Conservation (phyloP, 1,284 basidiomycete species). For the Sporisorium reilianum region DNA sequence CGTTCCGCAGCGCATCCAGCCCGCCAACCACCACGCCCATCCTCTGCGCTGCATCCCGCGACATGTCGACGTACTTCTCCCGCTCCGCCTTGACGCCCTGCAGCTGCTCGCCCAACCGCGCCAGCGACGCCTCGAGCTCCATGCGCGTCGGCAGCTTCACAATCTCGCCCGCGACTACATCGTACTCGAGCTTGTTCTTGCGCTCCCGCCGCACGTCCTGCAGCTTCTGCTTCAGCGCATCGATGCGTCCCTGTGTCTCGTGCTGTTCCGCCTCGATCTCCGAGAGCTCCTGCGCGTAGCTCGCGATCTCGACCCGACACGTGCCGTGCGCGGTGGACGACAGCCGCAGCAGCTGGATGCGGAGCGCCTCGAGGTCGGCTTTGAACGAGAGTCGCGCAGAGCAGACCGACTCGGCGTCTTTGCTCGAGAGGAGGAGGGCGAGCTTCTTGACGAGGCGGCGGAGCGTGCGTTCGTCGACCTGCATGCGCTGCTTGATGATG, state of each 20-base stretch:
- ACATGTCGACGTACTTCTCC: conserved; percentile 40
- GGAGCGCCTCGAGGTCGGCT: conserved; percentile 40
- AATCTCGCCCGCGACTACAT: conserved; percentile 54
- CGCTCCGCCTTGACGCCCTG: conserved; percentile 30
- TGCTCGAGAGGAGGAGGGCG: conserved; percentile 23
- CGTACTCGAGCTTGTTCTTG: conserved; percentile 61
- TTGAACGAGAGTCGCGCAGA: conserved; percentile 36
- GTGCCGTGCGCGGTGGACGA: conserved; percentile 34
- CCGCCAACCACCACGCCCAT: conserved; percentile 21
- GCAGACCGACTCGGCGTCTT: conserved; percentile 24
- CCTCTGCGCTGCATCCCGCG: conserved; percentile 15
- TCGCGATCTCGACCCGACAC: conserved; percentile 25
- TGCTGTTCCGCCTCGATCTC: conserved; percentile 36
- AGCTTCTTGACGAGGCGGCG: conserved; percentile 44
- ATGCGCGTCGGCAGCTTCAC: conserved; percentile 44
- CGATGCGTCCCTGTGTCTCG: conserved; percentile 38
- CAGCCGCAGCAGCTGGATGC: conserved; percentile 20
- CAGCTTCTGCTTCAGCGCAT: conserved; percentile 43
- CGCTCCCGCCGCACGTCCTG: conserved; percentile 48
- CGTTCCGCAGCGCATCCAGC: conserved; percentile 30
- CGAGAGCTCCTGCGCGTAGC: conserved; percentile 24
- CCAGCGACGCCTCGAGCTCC: conserved; percentile 43
- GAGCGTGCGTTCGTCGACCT: conserved; percentile 38
- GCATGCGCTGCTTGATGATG: conserved; percentile 45
- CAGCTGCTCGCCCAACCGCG: conserved; percentile 25